Evolutionary conservation across 176 grass and related monocot genomes (phyloP).

Genomic region (Ensete ventricosum): DNA sequence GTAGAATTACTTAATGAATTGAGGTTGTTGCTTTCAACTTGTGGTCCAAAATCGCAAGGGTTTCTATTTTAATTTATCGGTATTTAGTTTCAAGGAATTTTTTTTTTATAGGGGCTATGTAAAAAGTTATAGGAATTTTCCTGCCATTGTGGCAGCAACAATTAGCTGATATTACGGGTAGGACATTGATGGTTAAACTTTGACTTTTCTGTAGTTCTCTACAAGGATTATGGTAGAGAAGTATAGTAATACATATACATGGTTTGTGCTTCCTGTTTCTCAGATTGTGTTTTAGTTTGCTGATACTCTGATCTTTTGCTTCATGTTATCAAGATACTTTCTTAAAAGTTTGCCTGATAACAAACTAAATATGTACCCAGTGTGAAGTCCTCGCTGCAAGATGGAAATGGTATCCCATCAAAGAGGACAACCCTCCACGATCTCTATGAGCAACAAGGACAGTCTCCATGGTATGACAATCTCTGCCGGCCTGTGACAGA

Average conservation of each 20-base stretch:
- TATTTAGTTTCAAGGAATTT: too few relatives aligned
- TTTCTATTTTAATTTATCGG: too few relatives aligned
- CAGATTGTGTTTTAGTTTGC: neutral
- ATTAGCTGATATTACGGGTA: too few relatives aligned
- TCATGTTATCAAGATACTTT: neutral
- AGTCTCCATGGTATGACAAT: constrained; percentile 98
- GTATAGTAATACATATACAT: neutral
- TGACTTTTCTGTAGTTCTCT: neutral
- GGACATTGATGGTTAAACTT: neutral
- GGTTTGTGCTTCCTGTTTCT: neutral
- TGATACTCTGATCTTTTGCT: neutral
- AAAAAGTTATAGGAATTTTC: too few relatives aligned
- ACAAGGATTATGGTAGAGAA: neutral
- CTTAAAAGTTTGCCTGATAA: neutral
- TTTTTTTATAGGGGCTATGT: too few relatives aligned
- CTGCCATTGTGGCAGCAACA: too few relatives aligned
- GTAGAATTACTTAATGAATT: too few relatives aligned
- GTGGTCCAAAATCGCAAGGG: too few relatives aligned
- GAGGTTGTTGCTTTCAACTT: too few relatives aligned
- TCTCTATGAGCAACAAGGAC: constrained; percentile 80
- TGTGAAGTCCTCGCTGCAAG: constrained; percentile 45
- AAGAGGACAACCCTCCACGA: constrained; percentile 74
- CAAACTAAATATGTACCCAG: neutral
- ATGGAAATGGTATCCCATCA: constrained; percentile 53
- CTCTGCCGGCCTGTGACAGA: constrained; percentile 91